Conservation (phyloP, 352 stramenopile species). For the Globisporangium parvum region DNA sequence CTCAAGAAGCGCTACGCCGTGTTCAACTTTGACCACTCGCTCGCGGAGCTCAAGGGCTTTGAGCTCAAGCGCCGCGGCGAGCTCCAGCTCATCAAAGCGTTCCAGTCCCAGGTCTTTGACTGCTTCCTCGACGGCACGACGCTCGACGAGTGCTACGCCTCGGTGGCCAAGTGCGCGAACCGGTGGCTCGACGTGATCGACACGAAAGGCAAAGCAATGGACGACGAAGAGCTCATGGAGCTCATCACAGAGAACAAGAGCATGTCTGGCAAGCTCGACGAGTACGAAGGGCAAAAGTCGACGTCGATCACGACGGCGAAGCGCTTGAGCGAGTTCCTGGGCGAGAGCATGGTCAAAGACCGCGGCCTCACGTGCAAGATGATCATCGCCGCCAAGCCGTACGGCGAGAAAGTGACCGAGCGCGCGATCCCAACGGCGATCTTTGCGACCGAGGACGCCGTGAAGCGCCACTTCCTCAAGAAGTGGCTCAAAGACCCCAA, state of each 20-base stretch:
- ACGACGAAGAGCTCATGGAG: conserved; percentile 96
- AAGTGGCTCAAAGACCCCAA: conserved; percentile 95
- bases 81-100: conserved; percentile 99
- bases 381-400: conserved; percentile 92
- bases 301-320: conserved; percentile 97
- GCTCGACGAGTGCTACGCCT: conserved; percentile 94
- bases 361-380: conserved; percentile 98
- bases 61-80: conserved; percentile 98
- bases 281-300: conserved; percentile 97
- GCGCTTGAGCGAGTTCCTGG: conserved; percentile 97
- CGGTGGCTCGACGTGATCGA: conserved; percentile 99
- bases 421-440: conserved; percentile 97
- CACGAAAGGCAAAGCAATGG: conserved; percentile 90
- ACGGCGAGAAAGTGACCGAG: conserved; percentile 96
- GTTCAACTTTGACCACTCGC: conserved; percentile 79
- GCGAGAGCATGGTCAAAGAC: conserved; percentile 97
- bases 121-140: conserved; percentile 94
- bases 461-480: conserved; percentile 96
- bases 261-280: conserved; percentile 96
- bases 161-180: conserved; percentile 95
- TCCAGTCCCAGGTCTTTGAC: conserved; percentile 98
- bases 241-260: conserved; percentile 99
- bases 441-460: conserved; percentile 93
- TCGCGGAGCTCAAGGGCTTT: conserved; percentile 90
- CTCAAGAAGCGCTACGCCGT: conserved; percentile 97